These are phyloP conservation scores for Scytalidium lignicola DNA, from an alignment of 2,329 filamentous ascomycete species.

Conservation along the genomic window DNA sequence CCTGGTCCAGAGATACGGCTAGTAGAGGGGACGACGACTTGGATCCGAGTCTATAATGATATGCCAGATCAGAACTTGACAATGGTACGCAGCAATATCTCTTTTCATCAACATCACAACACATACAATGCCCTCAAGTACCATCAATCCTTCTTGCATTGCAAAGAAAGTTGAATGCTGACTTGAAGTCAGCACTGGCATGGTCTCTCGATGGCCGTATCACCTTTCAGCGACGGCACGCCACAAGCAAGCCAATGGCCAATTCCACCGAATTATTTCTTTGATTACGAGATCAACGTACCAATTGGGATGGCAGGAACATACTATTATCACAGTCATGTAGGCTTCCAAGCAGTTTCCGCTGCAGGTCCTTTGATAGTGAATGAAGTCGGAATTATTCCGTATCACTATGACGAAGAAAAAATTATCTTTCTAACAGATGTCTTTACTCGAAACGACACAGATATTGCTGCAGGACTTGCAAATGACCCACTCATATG, in stretches of 20 bases:
- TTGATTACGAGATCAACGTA: constrained; percentile 49
- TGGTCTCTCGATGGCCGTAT: constrained; percentile 41
- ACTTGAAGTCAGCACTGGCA: constrained; percentile 45
- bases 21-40: constrained; percentile 36
- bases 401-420: constrained; percentile 60
- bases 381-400: constrained; percentile 29
- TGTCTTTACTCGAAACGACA: constrained; percentile 50
- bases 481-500: constrained; percentile 45
- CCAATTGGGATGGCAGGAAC: constrained; percentile 41
- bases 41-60: constrained; percentile 51
- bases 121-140: no score
- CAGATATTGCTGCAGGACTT: constrained; percentile 45
- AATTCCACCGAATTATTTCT: constrained; percentile 45
- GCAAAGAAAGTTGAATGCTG: not conserved
- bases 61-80: constrained; percentile 43
- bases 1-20: constrained; percentile 42
- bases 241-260: constrained; percentile 48
- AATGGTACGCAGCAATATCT: constrained; percentile 32
- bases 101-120: no score
- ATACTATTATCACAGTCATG: constrained; percentile 53
- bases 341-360: constrained; percentile 46
- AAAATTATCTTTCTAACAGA: constrained; percentile 51
- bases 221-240: constrained; percentile 48
- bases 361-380: constrained; percentile 45
- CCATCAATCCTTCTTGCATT: not conserved